These are phyloP conservation scores for Phytophthora podocarpi DNA, from an alignment of 352 stramenopile genomes.

Conservation along the genomic window DNA sequence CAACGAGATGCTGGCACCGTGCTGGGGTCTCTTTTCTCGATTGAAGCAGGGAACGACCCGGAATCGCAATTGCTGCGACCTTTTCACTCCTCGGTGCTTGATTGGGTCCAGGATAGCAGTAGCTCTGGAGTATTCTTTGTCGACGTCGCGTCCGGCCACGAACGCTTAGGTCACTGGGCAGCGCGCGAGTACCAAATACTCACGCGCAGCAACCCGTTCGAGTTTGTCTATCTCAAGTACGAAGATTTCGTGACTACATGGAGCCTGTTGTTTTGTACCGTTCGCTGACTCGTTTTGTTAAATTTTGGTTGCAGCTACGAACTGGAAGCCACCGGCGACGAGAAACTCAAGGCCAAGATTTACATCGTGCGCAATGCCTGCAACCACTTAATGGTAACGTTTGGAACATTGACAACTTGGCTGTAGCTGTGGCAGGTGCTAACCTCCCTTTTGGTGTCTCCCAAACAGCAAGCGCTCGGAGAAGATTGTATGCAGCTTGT, in stretches of 20 bases:
- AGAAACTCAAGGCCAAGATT: conserved; percentile 43
- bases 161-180: conserved; percentile 65
- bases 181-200: conserved; percentile 59
- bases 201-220: conserved; percentile 48
- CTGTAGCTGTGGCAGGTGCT: too few species aligned
- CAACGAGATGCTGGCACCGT: conserved; percentile 56
- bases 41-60: conserved; percentile 42
- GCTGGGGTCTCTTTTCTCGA: conserved; percentile 64
- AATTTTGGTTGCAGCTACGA: conserved; percentile 48
- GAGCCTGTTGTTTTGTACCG: too few species aligned
- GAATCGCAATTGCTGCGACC: conserved; percentile 40
- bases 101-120: conserved; percentile 67
- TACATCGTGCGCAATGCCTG: conserved; percentile 82
- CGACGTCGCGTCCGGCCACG: conserved; percentile 57
- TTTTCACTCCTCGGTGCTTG: conserved; percentile 78
- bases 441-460: neutral
- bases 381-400: conserved; percentile 77
- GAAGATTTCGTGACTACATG: too few species aligned
- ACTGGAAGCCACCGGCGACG: conserved; percentile 44
- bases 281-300: conserved; percentile 9
- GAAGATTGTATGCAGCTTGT: conserved; percentile 62
- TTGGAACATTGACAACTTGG: too few species aligned
- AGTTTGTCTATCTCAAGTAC: conserved; percentile 79
- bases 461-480: conserved; percentile 55
- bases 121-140: conserved; percentile 59